phyloP scores from a whole-genome alignment of 306 rosid genomes.

The Vigna reflexopilosa region DNA sequence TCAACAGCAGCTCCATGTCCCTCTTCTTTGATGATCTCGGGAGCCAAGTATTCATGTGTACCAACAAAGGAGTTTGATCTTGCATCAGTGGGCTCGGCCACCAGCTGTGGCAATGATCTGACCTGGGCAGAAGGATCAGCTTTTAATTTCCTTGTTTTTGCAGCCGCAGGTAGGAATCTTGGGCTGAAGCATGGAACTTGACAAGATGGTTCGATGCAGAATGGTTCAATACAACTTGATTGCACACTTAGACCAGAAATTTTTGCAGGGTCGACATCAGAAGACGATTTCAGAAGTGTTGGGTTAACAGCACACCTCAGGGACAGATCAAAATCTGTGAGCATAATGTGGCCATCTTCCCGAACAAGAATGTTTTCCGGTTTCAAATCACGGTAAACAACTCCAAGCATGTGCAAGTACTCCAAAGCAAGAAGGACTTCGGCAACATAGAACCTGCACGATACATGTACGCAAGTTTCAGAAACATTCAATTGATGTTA shows the following conservation, averaged over 20 bases:
- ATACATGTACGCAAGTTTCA: constrained; percentile 11
- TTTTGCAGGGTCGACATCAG: constrained; percentile 48
- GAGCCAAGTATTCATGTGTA: constrained; percentile 88
- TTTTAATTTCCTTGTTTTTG: constrained; percentile 66
- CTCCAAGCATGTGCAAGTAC: constrained; percentile 90
- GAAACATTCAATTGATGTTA: constrained; percentile 12
- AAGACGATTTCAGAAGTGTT: constrained; percentile 64
- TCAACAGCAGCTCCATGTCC: constrained; percentile 93
- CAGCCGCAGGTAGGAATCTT: constrained; percentile 59
- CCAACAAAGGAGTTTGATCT: constrained; percentile 88
- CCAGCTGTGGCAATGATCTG: constrained; percentile 80
- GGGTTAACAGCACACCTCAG: constrained; percentile 80
- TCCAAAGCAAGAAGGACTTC: constrained; percentile 88
- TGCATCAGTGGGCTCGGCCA: constrained; percentile 87
- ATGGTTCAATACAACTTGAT: constrained; percentile 57
- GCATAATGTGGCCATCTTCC: constrained; percentile 92
- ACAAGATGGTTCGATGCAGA: constrained; percentile 58
- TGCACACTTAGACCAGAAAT: constrained; percentile 46
- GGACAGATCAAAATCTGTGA: constrained; percentile 84
- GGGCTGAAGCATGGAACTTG: constrained; percentile 82
- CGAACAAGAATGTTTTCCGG: constrained; percentile 88
- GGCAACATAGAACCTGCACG: constrained; percentile 78
- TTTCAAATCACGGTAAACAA: constrained; percentile 79
- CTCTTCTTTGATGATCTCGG: constrained; percentile 86
- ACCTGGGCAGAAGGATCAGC: constrained; percentile 54